These are phyloP conservation scores for Pichia sp. DNA, from an alignment of 1,139 yeast species.

Conservation along the genomic window DNA sequence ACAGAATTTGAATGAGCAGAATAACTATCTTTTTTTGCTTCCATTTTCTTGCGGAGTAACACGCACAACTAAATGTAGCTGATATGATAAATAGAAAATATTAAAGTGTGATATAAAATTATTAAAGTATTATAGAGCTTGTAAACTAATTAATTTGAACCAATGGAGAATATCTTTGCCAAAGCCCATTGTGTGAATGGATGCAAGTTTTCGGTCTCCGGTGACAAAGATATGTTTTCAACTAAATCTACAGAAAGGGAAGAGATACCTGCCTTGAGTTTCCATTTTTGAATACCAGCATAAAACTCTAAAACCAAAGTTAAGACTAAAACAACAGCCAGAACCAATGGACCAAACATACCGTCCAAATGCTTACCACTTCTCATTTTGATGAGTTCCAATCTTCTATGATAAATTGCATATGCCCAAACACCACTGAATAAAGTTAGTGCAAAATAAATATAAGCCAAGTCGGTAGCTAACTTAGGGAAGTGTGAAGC, in stretches of 20 bases:
- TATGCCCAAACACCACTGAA: slow-evolving; percentile 91
- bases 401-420: slow-evolving; percentile 60
- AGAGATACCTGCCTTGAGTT: slow-evolving; percentile 15
- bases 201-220: slow-evolving; percentile 17
- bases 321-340: slow-evolving; percentile 60
- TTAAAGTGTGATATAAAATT: too few species aligned
- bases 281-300: slow-evolving; percentile 47
- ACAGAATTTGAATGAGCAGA: too few species aligned
- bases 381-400: slow-evolving; percentile 68
- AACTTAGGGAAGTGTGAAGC: slow-evolving; percentile 48
- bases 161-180: slow-evolving; percentile 18
- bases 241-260: slow-evolving; percentile 4
- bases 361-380: slow-evolving; percentile 86
- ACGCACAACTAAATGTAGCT: background rate
- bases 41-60: too few species aligned
- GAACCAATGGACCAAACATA: slow-evolving; percentile 76
- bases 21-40: too few species aligned
- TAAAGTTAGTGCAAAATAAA: slow-evolving; percentile 71
- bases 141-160: background rate
- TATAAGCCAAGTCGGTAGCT: slow-evolving; percentile 63
- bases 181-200: slow-evolving; percentile 21
- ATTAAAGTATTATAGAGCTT: background rate
- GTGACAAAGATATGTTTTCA: slow-evolving; percentile 8
- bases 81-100: too few species aligned
- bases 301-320: slow-evolving; percentile 68